Base-by-base conservation (phyloP, 495 filamentous ascomycete genomes). In the Lasiosphaeria miniovina region DNA sequence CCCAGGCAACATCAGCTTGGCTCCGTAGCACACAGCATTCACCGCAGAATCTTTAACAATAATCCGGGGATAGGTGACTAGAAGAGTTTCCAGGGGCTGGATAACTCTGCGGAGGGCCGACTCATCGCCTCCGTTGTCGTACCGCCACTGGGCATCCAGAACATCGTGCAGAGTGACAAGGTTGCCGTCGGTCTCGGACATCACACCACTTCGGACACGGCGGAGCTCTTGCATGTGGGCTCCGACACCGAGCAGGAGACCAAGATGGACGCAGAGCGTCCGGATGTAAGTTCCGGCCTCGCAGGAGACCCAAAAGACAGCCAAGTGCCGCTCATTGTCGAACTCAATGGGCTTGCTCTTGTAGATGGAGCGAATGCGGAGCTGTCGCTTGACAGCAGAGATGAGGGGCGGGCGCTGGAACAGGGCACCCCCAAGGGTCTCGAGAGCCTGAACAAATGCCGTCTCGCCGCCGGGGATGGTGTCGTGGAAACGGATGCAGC, bases 191-290 rank as follows among this genome's bases (percentile, higher is more conserved):
- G 84, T 77, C 81, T 98, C 95, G 62, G 90, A 85, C 92, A 98
- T 96, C 52, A 93, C 93, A 70, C 94, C 94, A 75, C 85, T 89
- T 69, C 95, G 84, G 17, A 98, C 94, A 79, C 94, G 86, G 62
- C 94, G 83, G 51, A 98, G 86, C 78, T 98, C 94, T 75, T 98
- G 95, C 94, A 98, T 98, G 75, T 98, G 94, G 10, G 90, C 94
- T 63, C 95, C 94, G 48, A 96, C 91, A 67, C 94, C 94, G 46
- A 98, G 82, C 55, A 98, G 74, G 59, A 98, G 81, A 60, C 94
- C 94, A 63, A 98, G 76, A 77, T 98, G 94, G 41, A 98, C 94
- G 77, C 94, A 98, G 24, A 98, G 85, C 11, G 95, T 98, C 76
- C 94, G 89, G 71, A 98, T 97, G 70, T 98, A 98, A 36, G 94